Conservation (phyloP, 2,329 filamentous ascomycete genomes). For the Huntiella moniliformis region DNA sequence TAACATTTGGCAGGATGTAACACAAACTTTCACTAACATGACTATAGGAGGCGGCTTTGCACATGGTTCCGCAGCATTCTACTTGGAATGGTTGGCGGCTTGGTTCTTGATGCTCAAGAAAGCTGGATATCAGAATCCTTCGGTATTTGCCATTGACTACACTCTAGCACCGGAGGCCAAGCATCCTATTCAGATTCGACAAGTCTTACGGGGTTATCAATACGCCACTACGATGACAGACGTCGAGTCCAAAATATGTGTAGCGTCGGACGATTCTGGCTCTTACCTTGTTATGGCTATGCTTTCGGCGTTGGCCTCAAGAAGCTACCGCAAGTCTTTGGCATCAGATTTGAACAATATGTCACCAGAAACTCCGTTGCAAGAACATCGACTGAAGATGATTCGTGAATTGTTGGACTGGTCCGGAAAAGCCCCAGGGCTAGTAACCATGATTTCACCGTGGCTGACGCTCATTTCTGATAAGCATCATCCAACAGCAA, state of each 20-base stretch:
- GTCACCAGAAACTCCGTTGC: not conserved
- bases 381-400: slow-evolving; percentile 3
- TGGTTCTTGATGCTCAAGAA: slow-evolving; percentile 48
- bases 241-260: slow-evolving; percentile 43
- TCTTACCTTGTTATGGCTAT: slow-evolving; percentile 55
- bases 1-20: not conserved
- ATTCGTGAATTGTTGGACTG: slow-evolving; percentile 2
- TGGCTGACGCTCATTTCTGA: slow-evolving; percentile 58
- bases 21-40: slow-evolving; percentile 1
- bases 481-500: slow-evolving; percentile 47
- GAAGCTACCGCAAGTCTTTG: slow-evolving; percentile 4
- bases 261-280: slow-evolving; percentile 66
- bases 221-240: slow-evolving; percentile 42
- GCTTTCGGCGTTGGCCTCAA: slow-evolving; percentile 20
- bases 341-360: not conserved
- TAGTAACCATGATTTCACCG: slow-evolving; percentile 60
- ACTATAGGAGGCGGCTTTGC: slow-evolving; percentile 55
- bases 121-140: slow-evolving; percentile 53
- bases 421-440: slow-evolving; percentile 17
- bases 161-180: slow-evolving; percentile 48
- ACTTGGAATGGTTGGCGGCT: slow-evolving; percentile 62
- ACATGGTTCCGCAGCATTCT: slow-evolving; percentile 69
- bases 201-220: slow-evolving; percentile 52
- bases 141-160: slow-evolving; percentile 64
- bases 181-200: slow-evolving; percentile 55